Evolutionary conservation across 495 filamentous ascomycete genomes (phyloP), one percentile per base, ranked within the genome.

Genomic region (Glarea lozoyensis): DNA sequence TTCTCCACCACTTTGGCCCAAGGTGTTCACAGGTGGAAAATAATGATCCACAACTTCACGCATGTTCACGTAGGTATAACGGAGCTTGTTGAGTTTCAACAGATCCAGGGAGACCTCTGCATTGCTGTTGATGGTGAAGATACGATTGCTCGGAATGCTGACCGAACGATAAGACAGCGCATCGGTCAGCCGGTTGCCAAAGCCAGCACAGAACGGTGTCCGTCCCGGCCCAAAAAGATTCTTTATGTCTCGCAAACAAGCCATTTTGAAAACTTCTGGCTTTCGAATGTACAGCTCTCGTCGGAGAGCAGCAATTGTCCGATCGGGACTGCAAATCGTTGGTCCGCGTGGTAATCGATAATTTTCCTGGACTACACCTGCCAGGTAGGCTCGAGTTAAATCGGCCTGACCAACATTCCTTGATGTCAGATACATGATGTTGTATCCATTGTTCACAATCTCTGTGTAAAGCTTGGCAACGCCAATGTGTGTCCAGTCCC

Each of bases 191-290:
- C 90, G 79, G 60, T 99, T 99, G 43, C 92, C 92, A 59, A 99
- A 99, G 0, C 92, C 92, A 12, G 92, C 93, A 52, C 90, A 97
- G 60, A 99, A 99, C 0, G 92, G 92, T 17, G 77, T 82, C 41
- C 78, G 68, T 18, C 84, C 79, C 1, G 73, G 73, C n/a, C 76
- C 78, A 56, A 94, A 99, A 1, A 99, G 76, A 36, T 78, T 82
- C 45, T 86, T 72, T 46, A 99, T 96, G 62, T 99, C 92, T 17
- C 92, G 78, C 30, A 99, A 65, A 48, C 93, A 97, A 4, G 90
- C 83, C 92, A 99, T 99, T 65, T 99, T 99, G 76, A 99, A 99
- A 3, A 97, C 87, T 57, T 99, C 89, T 0, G 92, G 92, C 61
- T 97, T 95, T 32, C 93, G 79, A 15, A 99, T 70, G 55, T 99